Percentiles rank a stretch among this genome's conserved stretches.
Evolutionary conservation across 257 asterid genomes (phyloP).

Genomic region (Marsdenia floribunda): DNA sequence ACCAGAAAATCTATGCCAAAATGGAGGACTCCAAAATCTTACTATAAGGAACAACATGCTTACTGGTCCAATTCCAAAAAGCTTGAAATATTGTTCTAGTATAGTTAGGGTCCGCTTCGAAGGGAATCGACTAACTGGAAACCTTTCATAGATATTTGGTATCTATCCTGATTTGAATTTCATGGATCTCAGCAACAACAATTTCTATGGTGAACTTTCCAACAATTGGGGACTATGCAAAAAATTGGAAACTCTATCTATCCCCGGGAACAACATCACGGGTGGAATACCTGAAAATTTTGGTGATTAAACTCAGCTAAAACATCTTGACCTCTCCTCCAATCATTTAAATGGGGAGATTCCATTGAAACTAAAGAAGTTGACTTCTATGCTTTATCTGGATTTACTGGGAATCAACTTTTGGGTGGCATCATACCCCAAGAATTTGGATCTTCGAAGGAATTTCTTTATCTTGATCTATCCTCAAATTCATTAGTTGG

Average conservation of each 20-base stretch:
- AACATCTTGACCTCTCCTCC: constrained; percentile 29
- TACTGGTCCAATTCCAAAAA: constrained; percentile 27
- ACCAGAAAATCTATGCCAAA: constrained; percentile 31
- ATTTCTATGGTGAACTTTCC: constrained; percentile 31
- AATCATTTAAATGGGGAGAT: constrained; percentile 25
- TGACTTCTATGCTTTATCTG: constrained; percentile 16
- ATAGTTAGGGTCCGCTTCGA: constrained; percentile 26
- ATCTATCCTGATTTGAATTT: constrained; percentile 27
- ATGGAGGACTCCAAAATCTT: constrained; percentile 15
- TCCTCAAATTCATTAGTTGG: constrained; percentile 29
- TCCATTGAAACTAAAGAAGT: constrained; percentile 25
- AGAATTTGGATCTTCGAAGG: constrained; percentile 7
- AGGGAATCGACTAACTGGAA: constrained; percentile 27
- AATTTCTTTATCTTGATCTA: constrained; percentile 18
- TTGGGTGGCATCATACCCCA: constrained; percentile 28
- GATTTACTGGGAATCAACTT: constrained; percentile 22
- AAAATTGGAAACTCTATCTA: constrained; percentile 17
- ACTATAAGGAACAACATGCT: constrained; percentile 21
- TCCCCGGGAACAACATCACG: constrained; percentile 30
- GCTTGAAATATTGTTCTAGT: constrained; percentile 34
- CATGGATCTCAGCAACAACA: constrained; percentile 28
- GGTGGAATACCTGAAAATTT: constrained; percentile 29
- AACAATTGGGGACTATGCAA: constrained; percentile 28
- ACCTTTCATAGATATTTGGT: constrained; percentile 28
- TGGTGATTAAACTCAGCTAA: constrained; percentile 20